Evolutionary conservation across 2,329 filamentous ascomycete genomes (phyloP), one percentile per base, ranked within the genome.

Genomic region (Chlorencoelia australis): DNA sequence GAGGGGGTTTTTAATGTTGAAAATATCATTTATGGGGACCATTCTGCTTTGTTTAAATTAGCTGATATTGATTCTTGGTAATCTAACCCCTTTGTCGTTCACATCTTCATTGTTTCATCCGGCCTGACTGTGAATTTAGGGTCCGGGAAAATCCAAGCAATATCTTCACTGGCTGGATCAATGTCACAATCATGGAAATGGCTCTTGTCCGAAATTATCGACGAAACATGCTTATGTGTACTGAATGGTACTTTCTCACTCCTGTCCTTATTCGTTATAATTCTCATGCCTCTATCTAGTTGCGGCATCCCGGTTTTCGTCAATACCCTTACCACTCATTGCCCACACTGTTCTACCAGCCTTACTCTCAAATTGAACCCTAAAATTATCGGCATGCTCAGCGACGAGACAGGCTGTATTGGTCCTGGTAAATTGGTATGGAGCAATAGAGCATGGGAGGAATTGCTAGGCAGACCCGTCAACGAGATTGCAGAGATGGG

Each of bases 391-490:
- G 61, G 63, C 7, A 51, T 49, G 1, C 46, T 68, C 2, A 33
- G 62, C 6, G 66, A 79, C 41, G 75, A 79, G 52, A 78, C 72
- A 0, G 73, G 69, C 4, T 61, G 60, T 21, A 61, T 76, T 7
- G 50, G 54, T 2, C 51, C 61, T 2, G 67, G 66, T 0, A 75
- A 73, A 52, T 55, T 77, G 2, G 55, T 75, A 13, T 67, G 75
- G 58, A 67, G 63, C 4, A 57, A 65, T 11, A 39, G 57, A 2
- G 73, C 73, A 0, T 79, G 73, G 73, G 50, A 48, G 21, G 56
- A 69, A 16, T 49, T 73, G 2, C 55, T 72, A 5, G 67, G 68
- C 3, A 52, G 66, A 20, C 57, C 56, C 0, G 52, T 62, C 2
- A 51, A 59, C 11, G 61, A 68, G 30, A 46, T 74, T 9, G 55